Conservation (phyloP, 2,329 filamentous ascomycete genomes). For the Fusarium pilosicola region DNA sequence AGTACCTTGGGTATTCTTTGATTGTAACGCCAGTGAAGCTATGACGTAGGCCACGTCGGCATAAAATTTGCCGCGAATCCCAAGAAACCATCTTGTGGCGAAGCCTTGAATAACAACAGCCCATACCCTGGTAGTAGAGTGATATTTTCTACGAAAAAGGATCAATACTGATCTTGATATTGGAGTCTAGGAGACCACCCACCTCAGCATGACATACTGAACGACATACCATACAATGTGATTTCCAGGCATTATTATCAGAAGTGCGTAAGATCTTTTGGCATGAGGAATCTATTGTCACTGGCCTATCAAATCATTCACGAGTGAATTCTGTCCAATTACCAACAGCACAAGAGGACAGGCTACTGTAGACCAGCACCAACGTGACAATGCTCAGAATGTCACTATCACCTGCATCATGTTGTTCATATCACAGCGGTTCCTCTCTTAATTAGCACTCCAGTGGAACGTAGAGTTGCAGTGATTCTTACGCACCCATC, state of each 20-base stretch:
- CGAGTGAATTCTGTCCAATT: neutral
- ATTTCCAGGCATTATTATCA: neutral
- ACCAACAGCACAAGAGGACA: neutral
- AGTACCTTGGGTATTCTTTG: neutral
- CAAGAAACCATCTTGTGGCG: neutral
- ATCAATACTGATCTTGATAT: neutral
- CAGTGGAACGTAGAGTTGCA: constrained; percentile 5
- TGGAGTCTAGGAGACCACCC: neutral
- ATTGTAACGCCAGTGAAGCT: neutral
- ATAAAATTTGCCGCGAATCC: constrained; percentile 15
- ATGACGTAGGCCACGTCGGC: constrained; percentile 30
- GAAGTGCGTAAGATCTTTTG: constrained; percentile 3
- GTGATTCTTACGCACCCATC: neutral
- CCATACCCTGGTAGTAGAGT: neutral
- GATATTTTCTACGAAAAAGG: neutral
- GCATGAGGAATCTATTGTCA: neutral
- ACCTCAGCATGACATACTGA: neutral
- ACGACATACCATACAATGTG: neutral
- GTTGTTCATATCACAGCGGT: constrained; percentile 17
- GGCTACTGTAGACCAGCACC: neutral
- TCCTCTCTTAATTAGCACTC: constrained; percentile 7
- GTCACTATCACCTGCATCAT: constrained; percentile 17
- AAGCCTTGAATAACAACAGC: neutral
- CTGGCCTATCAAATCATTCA: constrained; percentile 18
- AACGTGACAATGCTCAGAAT: constrained; percentile 8